phyloP scores from a whole-genome alignment of 2,329 filamentous ascomycete species.

The Arthrobotrys megalospora region DNA sequence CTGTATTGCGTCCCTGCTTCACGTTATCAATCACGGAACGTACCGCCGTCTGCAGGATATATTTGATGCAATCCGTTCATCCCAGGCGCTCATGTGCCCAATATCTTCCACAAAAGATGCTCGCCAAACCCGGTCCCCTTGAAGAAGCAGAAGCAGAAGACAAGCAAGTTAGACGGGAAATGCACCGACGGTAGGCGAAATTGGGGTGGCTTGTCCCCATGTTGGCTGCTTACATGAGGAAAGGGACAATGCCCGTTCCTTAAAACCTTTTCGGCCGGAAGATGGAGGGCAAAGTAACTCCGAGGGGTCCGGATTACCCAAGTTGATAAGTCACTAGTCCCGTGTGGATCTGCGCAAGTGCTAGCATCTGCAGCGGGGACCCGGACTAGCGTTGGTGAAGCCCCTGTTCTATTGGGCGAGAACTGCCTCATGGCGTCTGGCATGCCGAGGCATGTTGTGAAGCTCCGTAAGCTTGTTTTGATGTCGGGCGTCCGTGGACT shows the following conservation, averaged over 20 bases:
- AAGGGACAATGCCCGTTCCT: slow-evolving; percentile 11
- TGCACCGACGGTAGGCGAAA: slow-evolving; percentile 58
- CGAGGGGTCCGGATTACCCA: slow-evolving; percentile 31
- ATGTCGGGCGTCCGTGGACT: slow-evolving; percentile 38
- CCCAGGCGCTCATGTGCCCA: slow-evolving; percentile 48
- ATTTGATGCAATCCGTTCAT: slow-evolving; percentile 22
- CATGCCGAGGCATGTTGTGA: slow-evolving; percentile 22
- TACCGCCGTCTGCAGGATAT: slow-evolving; percentile 50
- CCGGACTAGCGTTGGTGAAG: slow-evolving; percentile 12
- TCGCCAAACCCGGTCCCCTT: slow-evolving; percentile 37
- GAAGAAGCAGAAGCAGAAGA: slow-evolving; percentile 2
- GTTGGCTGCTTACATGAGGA: slow-evolving; percentile 54
- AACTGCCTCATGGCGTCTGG: slow-evolving; percentile 25
- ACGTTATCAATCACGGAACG: slow-evolving; percentile 51
- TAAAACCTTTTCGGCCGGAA: slow-evolving; percentile 49
- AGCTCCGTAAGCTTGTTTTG: slow-evolving; percentile 50
- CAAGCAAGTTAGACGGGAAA: slow-evolving; percentile 21
- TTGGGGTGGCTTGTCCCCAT: slow-evolving; percentile 54
- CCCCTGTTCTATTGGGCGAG: slow-evolving; percentile 27
- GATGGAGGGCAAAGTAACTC: slow-evolving; percentile 44
- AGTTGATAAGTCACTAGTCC: slow-evolving; percentile 22
- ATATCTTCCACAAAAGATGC: slow-evolving; percentile 4
- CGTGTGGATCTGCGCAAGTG: slow-evolving; percentile 29
- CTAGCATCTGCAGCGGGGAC: slow-evolving; percentile 7
- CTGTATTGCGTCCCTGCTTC: slow-evolving; percentile 32